Conservation (phyloP, 2,329 filamentous ascomycete species). For the Chalaropsis ovoidea region DNA sequence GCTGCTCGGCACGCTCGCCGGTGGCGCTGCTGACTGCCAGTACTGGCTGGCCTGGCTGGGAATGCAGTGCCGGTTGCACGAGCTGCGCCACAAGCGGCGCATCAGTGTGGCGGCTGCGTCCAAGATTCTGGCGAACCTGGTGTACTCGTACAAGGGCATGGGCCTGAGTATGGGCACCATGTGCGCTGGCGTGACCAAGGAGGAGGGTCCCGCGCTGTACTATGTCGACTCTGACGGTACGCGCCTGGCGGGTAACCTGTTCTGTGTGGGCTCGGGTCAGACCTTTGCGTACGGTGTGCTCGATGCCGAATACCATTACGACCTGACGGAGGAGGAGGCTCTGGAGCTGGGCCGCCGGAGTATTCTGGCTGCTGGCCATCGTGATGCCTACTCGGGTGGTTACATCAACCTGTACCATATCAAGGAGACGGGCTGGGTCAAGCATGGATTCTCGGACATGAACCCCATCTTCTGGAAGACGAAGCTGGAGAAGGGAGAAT, state of each 20-base stretch:
- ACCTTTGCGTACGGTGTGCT: slow-evolving; percentile 98
- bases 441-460: slow-evolving; percentile 95
- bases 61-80: slow-evolving; percentile 98
- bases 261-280: slow-evolving; percentile 96
- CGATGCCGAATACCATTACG: slow-evolving; percentile 88
- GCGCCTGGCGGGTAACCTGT: slow-evolving; percentile 82
- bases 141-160: slow-evolving; percentile 98
- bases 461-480: slow-evolving; percentile 99
- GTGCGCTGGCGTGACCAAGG: slow-evolving; percentile 91
- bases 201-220: slow-evolving; percentile 94
- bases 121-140: slow-evolving; percentile 96
- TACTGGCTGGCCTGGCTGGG: slow-evolving; percentile 99
- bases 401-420: slow-evolving; percentile 99
- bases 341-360: slow-evolving; percentile 82
- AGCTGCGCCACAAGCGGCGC: slow-evolving; percentile 96
- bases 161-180: slow-evolving; percentile 98
- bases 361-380: slow-evolving; percentile 90
- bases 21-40: slow-evolving; percentile 97
- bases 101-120: slow-evolving; percentile 95
- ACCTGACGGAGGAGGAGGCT: slow-evolving; percentile 76
- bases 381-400: slow-evolving; percentile 96
- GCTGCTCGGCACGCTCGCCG: slow-evolving; percentile 94
- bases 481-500: slow-evolving; percentile 96
- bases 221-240: slow-evolving; percentile 98
- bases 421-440: slow-evolving; percentile 97